These are phyloP conservation scores for Tulasnella sp. DNA, from an alignment of 768 basidiomycete genomes.

Conservation along the genomic window DNA sequence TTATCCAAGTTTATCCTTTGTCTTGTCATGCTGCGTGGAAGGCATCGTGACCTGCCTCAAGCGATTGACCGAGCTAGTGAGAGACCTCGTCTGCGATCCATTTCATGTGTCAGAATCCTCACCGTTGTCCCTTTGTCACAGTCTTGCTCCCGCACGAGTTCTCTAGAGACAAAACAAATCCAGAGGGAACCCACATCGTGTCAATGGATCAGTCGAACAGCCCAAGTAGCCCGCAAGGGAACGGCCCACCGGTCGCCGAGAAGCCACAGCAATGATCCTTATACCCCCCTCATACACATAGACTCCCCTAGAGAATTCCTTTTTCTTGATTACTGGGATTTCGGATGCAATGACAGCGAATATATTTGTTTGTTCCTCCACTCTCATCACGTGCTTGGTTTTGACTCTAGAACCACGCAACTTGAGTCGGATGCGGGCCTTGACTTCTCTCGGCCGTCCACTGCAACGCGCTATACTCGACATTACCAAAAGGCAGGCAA, in stretches of 20 bases:
- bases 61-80: constrained; percentile 76
- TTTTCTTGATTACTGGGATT: neutral
- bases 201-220: neutral
- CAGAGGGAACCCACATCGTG: constrained; percentile 7
- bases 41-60: constrained; percentile 85
- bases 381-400: neutral
- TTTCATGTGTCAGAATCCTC: neutral
- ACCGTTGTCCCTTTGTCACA: neutral
- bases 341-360: neutral
- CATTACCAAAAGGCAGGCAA: neutral
- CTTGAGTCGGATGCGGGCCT: constrained; percentile 17
- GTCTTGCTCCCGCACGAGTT: constrained; percentile 25
- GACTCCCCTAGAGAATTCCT: neutral
- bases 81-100: neutral
- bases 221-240: neutral
- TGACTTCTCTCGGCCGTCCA: constrained; percentile 8
- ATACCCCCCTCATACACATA: neutral
- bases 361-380: neutral
- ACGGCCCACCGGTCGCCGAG: neutral
- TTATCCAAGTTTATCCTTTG: constrained; percentile 88
- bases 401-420: constrained; percentile 1
- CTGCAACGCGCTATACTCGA: constrained; percentile 19
- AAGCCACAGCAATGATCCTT: neutral
- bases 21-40: constrained; percentile 90
- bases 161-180: neutral